These are phyloP conservation scores for Tetratostichococcus sp. DNA, from an alignment of 139 green algal species.

Conservation along the genomic window DNA sequence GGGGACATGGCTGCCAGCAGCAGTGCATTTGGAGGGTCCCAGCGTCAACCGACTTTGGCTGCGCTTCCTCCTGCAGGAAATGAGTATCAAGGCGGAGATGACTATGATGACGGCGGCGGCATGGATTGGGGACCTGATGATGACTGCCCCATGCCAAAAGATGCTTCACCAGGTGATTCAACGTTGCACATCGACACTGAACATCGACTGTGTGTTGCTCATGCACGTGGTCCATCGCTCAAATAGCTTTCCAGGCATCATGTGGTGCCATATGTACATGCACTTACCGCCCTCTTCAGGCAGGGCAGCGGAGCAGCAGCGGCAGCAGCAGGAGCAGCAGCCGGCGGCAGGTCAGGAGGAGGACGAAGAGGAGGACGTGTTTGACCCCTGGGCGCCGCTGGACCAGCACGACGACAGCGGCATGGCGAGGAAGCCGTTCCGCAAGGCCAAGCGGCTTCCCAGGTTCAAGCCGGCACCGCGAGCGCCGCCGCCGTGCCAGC, in stretches of 20 bases:
- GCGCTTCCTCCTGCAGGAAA: conserved; percentile 12
- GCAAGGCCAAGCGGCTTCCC: conserved; percentile 6
- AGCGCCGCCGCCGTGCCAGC: not conserved
- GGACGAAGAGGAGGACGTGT: conserved; percentile 33
- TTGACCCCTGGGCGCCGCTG: conserved; percentile 71
- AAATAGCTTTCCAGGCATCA: no score
- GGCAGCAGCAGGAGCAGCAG: conserved; percentile 6
- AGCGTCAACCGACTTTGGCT: no score
- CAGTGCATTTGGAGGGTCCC: no score
- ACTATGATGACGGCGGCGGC: conserved; percentile 15
- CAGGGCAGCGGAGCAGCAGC: not conserved
- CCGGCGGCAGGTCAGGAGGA: not conserved
- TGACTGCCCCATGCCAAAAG: not conserved
- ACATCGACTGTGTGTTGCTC: no score
- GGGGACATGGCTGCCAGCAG: no score
- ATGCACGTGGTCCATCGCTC: no score
- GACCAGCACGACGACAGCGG: conserved; percentile 43
- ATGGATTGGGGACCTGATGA: not conserved
- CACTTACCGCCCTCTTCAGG: no score
- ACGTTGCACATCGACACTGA: no score
- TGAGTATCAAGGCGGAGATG: conserved; percentile 13
- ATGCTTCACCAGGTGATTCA: not conserved
- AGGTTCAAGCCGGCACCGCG: not conserved
- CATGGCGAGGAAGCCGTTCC: conserved; percentile 52
- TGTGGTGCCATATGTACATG: no score